phyloP scores from a whole-genome alignment of 179 eudicot species.

The Beta corolliflora region DNA sequence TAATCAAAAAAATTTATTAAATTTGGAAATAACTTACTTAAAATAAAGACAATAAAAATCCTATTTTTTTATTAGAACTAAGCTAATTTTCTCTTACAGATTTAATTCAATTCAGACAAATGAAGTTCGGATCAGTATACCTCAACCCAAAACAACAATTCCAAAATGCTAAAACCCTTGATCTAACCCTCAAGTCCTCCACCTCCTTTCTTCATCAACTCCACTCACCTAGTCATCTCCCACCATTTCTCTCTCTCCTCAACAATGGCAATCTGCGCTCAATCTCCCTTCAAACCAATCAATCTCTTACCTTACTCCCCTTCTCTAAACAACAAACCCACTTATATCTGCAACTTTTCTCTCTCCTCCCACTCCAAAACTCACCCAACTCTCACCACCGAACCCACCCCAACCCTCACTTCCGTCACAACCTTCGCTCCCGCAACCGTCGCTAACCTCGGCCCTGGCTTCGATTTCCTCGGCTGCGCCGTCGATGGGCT shows the following conservation, averaged over 20 bases:
- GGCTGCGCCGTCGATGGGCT: conserved; percentile 88
- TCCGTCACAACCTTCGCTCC: conserved; percentile 86
- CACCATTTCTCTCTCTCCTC: neutral
- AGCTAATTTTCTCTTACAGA: no score
- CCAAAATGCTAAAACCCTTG: no score
- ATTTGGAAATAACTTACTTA: no score
- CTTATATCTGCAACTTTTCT: conserved; percentile 40
- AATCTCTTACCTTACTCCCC: conserved; percentile 18
- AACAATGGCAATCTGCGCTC: conserved; percentile 31
- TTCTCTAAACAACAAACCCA: conserved; percentile 24
- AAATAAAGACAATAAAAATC: no score
- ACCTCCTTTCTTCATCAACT: neutral
- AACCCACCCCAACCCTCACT: conserved; percentile 66
- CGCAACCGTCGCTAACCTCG: conserved; percentile 96
- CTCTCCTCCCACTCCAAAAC: conserved; percentile 31
- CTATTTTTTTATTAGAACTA: no score
- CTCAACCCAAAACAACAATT: no score
- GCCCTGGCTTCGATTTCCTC: conserved; percentile 88
- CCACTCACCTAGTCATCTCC: neutral
- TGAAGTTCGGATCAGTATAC: no score
- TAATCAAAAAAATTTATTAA: no score
- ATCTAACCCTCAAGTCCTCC: neutral
- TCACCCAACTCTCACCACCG: conserved; percentile 31
- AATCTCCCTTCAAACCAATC: conserved; percentile 34
- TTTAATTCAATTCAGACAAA: no score